Evolutionary conservation across 805 yeast species (phyloP), one percentile per base, ranked within the genome.

Genomic region (Saccharomycopsis fodiens): DNA sequence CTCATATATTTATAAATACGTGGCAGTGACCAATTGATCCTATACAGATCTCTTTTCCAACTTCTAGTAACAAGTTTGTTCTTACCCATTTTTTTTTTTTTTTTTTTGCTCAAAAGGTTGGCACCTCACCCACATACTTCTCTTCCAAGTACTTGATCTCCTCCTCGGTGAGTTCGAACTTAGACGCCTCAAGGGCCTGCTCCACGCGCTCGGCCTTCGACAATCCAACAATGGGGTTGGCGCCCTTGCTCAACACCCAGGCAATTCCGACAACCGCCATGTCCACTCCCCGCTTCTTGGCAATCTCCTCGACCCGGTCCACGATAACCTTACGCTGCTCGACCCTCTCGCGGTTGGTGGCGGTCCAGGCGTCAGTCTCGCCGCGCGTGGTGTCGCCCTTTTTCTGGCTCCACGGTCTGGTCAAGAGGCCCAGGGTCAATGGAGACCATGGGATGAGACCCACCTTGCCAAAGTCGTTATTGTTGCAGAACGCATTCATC

Each of bases 401-500:
- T 2, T 48, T 48, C 12, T 58, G 46, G 3, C 43, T 35, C 2
- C n/a, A n/a, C n/a, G n/a, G n/a, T n/a, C n/a, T n/a, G n/a, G n/a
- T n/a, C n/a, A n/a, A n/a, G n/a, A n/a, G 25, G 6, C 85, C 85
- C 48, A 74, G 60, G 4, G 78, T 79, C 46, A 67, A 59, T 32
- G 84, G 83, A 10, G 78, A 71, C 78, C 78, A 79, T 6, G 85
- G 84, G 44, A 76, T 67, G 16, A 78, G 45, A 79, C n/a, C n/a
- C n/a, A n/a, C n/a, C n/a, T n/a, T n/a, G n/a, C n/a, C n/a, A n/a
- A n/a, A n/a, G n/a, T n/a, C n/a, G n/a, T n/a, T n/a, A n/a, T n/a
- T n/a, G n/a, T n/a, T n/a, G n/a, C n/a, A n/a, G n/a, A n/a, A n/a
- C 21, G 73, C 75, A 48, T 68, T 73, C 70, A 78, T 63, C 55